Evolutionary conservation across 495 filamentous ascomycete species (phyloP), one percentile per base, ranked within the genome.

Genomic region (Schizothecium vesticola): DNA sequence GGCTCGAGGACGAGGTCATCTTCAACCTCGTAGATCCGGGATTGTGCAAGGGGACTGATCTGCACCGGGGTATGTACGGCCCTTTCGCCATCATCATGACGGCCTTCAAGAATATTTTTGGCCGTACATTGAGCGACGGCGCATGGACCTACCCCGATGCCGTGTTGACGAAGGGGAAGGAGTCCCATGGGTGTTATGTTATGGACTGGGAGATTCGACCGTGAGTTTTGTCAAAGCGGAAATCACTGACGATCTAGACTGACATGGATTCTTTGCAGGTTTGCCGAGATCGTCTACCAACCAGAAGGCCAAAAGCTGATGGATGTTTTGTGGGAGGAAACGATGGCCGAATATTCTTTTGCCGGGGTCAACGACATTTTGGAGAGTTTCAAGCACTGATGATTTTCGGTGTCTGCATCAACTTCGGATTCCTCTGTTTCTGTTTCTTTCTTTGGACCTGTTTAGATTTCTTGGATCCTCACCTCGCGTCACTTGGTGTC

Each of bases 101-200:
- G 21, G 8, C 16, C 1, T 43, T 10, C 57, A 66, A 66, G 57
- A 6, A 22, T 7, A 22, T 66, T n/a, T 51, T 73, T 4, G 80
- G 69, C 0, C 67, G 80, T 13, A 73, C 71, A 11, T 64, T 75
- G 25, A 73, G 56, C 2, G 70, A 75, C 33, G 77, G 79, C 5
- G 77, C 80, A 24, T 70, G 75, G 22, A 75, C 75, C 21, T 78
- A 78, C 67, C 57, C 77, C n/a, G 80, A 84, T 71, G 79, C 78
- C 0, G 72, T 70, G 6, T 70, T 80, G 0, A 66, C 67, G 2
- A 71, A 82, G 26, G 79, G 78, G 1, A 78, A 80, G 66, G 79
- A 82, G 67, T 76, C 78, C 1, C 82, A 84, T 71, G 78, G 80
- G 8, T 65, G 61, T n/a, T 63, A 57, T 25, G 19, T 61, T 11